Evolutionary conservation across 1,139 yeast genomes (phyloP).

Genomic region (Diutina sp.): DNA sequence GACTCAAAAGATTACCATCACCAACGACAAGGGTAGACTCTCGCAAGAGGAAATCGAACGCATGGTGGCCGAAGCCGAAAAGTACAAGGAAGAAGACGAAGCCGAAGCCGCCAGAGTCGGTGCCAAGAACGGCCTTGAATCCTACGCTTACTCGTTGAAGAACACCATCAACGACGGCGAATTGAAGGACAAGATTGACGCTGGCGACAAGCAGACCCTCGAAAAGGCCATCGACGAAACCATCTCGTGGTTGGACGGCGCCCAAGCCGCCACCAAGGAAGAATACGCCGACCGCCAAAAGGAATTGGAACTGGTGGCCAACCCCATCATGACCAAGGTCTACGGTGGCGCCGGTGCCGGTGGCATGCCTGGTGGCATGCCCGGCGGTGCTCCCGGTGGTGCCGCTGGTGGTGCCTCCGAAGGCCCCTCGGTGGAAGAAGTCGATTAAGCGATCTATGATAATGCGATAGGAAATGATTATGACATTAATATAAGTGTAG

Average conservation of each 20-base stretch:
- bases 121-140: constrained; percentile 1
- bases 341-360: constrained; percentile 11
- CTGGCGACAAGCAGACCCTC: constrained; percentile 15
- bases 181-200: constrained; percentile 42
- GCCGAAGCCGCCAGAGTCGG: constrained; percentile 1
- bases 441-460: neutral
- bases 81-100: constrained; percentile 72
- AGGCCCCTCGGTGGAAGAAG: constrained; percentile 4
- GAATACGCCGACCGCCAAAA: constrained; percentile 1
- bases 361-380: neutral
- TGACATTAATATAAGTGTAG: neutral
- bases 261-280: constrained; percentile 2
- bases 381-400: neutral
- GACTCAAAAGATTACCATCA: constrained; percentile 83
- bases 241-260: constrained; percentile 2
- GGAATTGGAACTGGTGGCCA: constrained; percentile 3
- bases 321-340: constrained; percentile 1
- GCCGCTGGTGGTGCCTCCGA: neutral
- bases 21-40: constrained; percentile 95
- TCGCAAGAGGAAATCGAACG: constrained; percentile 85
- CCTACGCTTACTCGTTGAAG: constrained; percentile 3
- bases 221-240: constrained; percentile 4
- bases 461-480: neutral
- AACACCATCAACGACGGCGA: constrained; percentile 12
- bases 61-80: constrained; percentile 92